These are phyloP conservation scores for Calonectria pteridis DNA, from an alignment of 2,329 filamentous ascomycete species.

Conservation along the genomic window DNA sequence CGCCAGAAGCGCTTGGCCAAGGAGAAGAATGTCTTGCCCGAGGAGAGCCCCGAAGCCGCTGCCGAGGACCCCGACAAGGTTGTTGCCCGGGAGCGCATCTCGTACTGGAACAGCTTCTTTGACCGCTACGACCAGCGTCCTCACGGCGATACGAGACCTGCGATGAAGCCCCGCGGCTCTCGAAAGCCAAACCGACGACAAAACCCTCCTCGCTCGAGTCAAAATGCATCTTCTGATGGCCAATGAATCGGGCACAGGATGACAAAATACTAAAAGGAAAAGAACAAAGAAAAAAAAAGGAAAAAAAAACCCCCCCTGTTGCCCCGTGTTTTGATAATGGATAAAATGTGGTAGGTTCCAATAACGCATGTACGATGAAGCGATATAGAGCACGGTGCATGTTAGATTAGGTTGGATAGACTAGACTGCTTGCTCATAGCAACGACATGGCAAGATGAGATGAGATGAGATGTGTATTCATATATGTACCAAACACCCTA, in stretches of 20 bases:
- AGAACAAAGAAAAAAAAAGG: neutral
- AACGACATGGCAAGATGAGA: neutral
- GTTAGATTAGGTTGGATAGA: constrained; percentile 1
- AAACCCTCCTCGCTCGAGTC: neutral
- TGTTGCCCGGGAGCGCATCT: constrained; percentile 30
- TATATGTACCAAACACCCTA: constrained; percentile 26
- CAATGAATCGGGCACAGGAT: neutral
- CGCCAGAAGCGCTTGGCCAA: constrained; percentile 24
- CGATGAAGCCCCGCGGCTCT: neutral
- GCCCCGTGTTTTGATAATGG: neutral
- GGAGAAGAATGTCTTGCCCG: neutral
- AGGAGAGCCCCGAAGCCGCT: neutral
- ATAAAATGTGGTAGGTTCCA: neutral
- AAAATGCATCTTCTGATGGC: neutral
- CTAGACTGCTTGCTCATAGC: neutral
- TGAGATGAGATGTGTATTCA: constrained; percentile 21
- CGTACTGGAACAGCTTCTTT: constrained; percentile 43
- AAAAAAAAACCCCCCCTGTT: neutral
- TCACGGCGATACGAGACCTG: constrained; percentile 14
- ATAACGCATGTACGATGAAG: constrained; percentile 4
- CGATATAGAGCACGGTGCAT: neutral
- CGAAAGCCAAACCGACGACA: neutral
- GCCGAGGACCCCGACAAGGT: constrained; percentile 30
- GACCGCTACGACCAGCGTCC: constrained; percentile 41
- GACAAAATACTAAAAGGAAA: neutral